These are phyloP conservation scores for Kockiozyma suomiensis DNA, from an alignment of 805 yeast species.

Conservation along the genomic window DNA sequence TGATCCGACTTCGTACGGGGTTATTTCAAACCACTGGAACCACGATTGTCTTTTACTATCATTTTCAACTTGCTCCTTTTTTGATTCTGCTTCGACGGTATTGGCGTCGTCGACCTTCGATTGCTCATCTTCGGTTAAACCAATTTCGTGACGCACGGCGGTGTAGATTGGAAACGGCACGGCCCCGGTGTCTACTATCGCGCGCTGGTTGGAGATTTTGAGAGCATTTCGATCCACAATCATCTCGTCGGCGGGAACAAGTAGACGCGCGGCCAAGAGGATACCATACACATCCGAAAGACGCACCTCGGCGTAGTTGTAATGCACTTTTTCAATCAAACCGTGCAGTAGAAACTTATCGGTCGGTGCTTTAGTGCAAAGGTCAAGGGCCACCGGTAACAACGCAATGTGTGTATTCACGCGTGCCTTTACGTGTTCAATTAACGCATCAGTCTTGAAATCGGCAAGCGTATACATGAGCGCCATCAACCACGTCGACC, in stretches of 20 bases:
- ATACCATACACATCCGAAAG: slow-evolving; percentile 35
- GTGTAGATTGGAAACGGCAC: slow-evolving; percentile 37
- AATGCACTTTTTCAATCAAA: slow-evolving; percentile 28
- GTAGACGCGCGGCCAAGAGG: slow-evolving; percentile 31
- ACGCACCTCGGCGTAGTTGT: slow-evolving; percentile 14
- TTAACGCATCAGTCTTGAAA: slow-evolving; percentile 15
- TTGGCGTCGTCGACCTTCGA: slow-evolving; percentile 6
- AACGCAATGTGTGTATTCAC: slow-evolving; percentile 32
- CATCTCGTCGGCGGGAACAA: slow-evolving; percentile 30
- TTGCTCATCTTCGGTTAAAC: slow-evolving; percentile 20
- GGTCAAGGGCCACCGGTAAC: slow-evolving; percentile 29
- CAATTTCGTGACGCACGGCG: slow-evolving; percentile 37
- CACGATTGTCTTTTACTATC: slow-evolving; percentile 11
- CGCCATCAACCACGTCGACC: slow-evolving; percentile 37
- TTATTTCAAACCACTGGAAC: slow-evolving; percentile 38
- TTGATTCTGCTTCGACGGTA: neutral
- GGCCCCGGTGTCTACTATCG: slow-evolving; percentile 31
- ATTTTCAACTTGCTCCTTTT: slow-evolving; percentile 1
- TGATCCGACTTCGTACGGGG: slow-evolving; percentile 37
- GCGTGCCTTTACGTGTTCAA: slow-evolving; percentile 32
- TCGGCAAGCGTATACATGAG: slow-evolving; percentile 33
- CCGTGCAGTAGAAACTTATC: slow-evolving; percentile 34
- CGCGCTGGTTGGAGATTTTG: slow-evolving; percentile 34
- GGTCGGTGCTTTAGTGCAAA: slow-evolving; percentile 32
- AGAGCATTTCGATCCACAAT: slow-evolving; percentile 23